Base-by-base conservation (phyloP, 108 stramenopile species). In the Cyclotella atomus region DNA sequence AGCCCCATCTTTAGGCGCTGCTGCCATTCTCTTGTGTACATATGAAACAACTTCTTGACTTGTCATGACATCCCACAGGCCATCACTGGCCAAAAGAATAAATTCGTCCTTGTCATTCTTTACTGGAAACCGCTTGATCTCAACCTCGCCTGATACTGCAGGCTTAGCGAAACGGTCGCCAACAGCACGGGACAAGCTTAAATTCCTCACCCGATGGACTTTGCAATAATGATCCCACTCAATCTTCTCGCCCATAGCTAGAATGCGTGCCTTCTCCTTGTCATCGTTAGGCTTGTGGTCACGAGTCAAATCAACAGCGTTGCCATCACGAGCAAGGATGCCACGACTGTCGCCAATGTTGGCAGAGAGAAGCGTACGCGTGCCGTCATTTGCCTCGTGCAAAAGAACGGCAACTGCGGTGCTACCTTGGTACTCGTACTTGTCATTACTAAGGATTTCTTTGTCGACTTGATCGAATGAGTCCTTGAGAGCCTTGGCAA, bases 271-370 rank as follows among this genome's bases (percentile, higher is more conserved):
- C 62, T 69, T 78, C 75, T 92, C 91, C 33, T 67, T 78, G 21
- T 73, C 81, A 30, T 84, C 83, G 29, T 87, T 83, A 23, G 91
- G 91, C 83, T 91, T 92, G 79, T 94, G 93, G 67, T 94, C 95
- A 27, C 76, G 65, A 24, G 84, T 81, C 16, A 94, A 68, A 57
- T 76, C 53, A n/a, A 97, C 54, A 7, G 97, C 97, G 33, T 65
- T 75, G 24, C 89, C 85, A 28, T 76, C 55, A 46, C 91, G 73
- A 47, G 88, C 83, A 27, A 98, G 73, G 28, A 98, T 82, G 14
- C 94, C 97, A 45, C 97, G 93, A 27, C 95, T 96, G 73, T 98
- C 97, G 1, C 99, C 99, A 15, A 98, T 90, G 70, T 98, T 99
- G 14, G 97, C 99, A 35, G 93, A 84, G 30, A 95, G 49, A 0